Base-by-base conservation (phyloP, 2,329 filamentous ascomycete species). In the Nakataea oryzae region DNA sequence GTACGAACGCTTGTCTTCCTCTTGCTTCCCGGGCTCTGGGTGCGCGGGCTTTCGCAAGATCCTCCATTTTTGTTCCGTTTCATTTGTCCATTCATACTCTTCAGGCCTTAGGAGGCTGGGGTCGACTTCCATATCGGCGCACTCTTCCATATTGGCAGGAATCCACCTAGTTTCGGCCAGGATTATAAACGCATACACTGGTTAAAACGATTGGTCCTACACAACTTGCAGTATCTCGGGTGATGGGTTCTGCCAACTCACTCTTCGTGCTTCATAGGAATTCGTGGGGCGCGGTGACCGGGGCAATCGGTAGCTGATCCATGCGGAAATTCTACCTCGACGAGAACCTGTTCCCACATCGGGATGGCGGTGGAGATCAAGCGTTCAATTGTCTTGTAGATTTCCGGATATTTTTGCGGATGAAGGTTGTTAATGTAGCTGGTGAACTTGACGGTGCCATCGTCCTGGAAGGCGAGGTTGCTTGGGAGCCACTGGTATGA, bases 381-480 rank as follows among this genome's bases (percentile, higher is more conserved):
- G 57, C 71, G 66, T 61, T 76, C 75, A 14, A 78, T 64, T 5
- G 71, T 65, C 4, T 50, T 57, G 63, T 78, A 78, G 13, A 75
- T 69, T 2, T 63, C 65, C 17, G 63, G 60, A 63, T 75, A 68
- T 34, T 68, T 67, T 5, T 58, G 62, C 1, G 77, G 76, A 65
- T 78, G 76, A 5, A 79, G 68, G 63, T 78, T 78, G 68, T 79
- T 80, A 69, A 79, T 72, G 66, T 79, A 79, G 67, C 75, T 76
- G 5, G 72, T 74, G 61, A 79, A 74, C 13, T 67, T 68, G 34
- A 70, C 69, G 21, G 66, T 69, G 11, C 66, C 69, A 50, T 71
- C 66, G 13, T 66, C 64, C 7, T 67, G 62, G 60, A 77, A 72
- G 0, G 66, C 63, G 3, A 78, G 66, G 41, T 78, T 74, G 5